A percentile compares a stretch with the other conserved stretches of the same genome.
phyloP scores from a whole-genome alignment of 2,329 filamentous ascomycete species.

The Pseudopithomyces chartarum region DNA sequence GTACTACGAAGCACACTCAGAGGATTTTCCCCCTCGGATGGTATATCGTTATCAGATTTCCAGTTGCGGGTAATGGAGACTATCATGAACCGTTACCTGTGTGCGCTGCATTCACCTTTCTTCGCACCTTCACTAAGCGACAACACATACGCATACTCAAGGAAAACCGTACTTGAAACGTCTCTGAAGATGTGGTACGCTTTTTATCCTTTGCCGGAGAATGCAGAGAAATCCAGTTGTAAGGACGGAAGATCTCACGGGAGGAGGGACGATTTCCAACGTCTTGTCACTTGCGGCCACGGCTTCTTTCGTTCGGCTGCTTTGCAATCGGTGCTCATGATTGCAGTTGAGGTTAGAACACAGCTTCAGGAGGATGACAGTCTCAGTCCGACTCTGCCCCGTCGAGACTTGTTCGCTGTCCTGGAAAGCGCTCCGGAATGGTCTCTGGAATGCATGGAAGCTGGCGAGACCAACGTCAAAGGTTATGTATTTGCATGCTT shows the following conservation, averaged over 20 bases:
- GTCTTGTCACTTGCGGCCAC: slow-evolving; percentile 26
- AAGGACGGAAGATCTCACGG: background rate
- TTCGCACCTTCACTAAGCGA: slow-evolving; percentile 25
- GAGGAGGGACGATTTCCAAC: slow-evolving; percentile 19
- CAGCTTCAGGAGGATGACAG: slow-evolving; percentile 33
- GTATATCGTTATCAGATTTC: slow-evolving; percentile 13
- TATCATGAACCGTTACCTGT: slow-evolving; percentile 34
- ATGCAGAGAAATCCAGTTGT: background rate
- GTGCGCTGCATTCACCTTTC: slow-evolving; percentile 31
- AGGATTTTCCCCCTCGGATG: slow-evolving; percentile 1
- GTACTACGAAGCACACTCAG: slow-evolving; percentile 23
- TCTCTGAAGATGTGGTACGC: slow-evolving; percentile 34
- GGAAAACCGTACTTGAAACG: slow-evolving; percentile 31
- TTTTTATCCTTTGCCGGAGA: slow-evolving; percentile 8
- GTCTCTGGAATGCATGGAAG: slow-evolving; percentile 26
- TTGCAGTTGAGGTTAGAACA: slow-evolving; percentile 27
- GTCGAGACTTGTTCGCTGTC: slow-evolving; percentile 23
- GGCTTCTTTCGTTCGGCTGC: slow-evolving; percentile 31
- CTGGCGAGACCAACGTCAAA: slow-evolving; percentile 38
- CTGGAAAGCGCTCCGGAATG: slow-evolving; percentile 27
- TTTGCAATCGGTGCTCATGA: slow-evolving; percentile 26
- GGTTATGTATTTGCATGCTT: slow-evolving; percentile 30
- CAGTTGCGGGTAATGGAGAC: slow-evolving; percentile 28
- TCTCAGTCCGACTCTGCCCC: slow-evolving; percentile 20
- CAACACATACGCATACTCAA: slow-evolving; percentile 30